A percentile compares a stretch with the other conserved stretches of the same genome.
These are phyloP conservation scores for Entamoeba invadens DNA, from an alignment of 208 protist genomes.

Conservation along the genomic window DNA sequence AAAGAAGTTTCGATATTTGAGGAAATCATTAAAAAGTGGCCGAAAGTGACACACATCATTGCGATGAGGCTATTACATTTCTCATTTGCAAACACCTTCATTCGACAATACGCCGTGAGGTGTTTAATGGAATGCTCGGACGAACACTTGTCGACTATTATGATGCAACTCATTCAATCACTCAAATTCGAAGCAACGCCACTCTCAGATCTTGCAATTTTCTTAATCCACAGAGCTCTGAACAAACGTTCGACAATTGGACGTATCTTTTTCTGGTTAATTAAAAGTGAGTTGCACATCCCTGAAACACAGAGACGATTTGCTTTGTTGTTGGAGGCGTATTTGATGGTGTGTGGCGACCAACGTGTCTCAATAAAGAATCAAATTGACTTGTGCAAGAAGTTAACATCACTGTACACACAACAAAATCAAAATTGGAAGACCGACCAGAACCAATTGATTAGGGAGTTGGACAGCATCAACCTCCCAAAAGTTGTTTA, in stretches of 20 bases:
- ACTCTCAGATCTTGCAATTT: not conserved
- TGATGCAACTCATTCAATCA: not conserved
- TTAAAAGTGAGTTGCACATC: constrained; percentile 1
- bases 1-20: not conserved
- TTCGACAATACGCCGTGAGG: not conserved
- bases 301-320: not conserved
- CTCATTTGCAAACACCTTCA: not conserved
- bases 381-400: not conserved
- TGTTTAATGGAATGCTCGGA: not conserved
- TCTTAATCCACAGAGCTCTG: not conserved
- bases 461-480: not conserved
- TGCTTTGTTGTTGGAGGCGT: not conserved
- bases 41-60: not conserved
- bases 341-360: not conserved
- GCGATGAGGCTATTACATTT: not conserved
- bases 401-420: not conserved
- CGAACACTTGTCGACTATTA: not conserved
- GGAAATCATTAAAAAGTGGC: not conserved
- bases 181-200: not conserved
- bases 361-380: not conserved
- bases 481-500: not conserved
- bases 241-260: not conserved
- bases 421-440: not conserved
- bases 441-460: not conserved
- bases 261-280: not conserved